Percentiles rank a stretch among this genome's conserved stretches.
Evolutionary conservation across 768 basidiomycete species (phyloP).

Genomic region (Russula vinacea): DNA sequence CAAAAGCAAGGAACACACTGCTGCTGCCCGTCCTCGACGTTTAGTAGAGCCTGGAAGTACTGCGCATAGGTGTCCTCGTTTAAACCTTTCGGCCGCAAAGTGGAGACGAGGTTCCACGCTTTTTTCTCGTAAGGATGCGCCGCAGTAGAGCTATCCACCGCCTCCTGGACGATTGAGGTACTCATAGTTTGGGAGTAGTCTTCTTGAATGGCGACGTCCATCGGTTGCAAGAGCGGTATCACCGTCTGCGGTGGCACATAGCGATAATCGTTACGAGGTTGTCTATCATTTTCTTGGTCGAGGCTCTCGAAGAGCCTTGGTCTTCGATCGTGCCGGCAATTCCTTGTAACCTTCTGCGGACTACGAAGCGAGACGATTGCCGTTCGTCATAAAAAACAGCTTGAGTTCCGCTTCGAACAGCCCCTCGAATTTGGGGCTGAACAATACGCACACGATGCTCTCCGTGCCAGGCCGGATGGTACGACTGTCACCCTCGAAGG

Average conservation of each 20-base stretch:
- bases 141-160: background rate
- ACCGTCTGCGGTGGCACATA: constrained; percentile 10
- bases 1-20: constrained; percentile 42
- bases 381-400: constrained; percentile 14
- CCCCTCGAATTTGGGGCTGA: constrained; percentile 21
- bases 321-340: constrained; percentile 20
- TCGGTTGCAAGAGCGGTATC: background rate
- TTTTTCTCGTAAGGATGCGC: background rate
- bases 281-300: background rate
- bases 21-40: constrained; percentile 41
- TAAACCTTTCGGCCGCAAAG: background rate
- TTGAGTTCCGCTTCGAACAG: constrained; percentile 15
- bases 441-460: constrained; percentile 4
- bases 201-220: constrained; percentile 5
- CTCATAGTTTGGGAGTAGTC: constrained; percentile 15
- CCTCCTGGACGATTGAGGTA: constrained; percentile 4
- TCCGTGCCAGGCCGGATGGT: constrained; percentile 17
- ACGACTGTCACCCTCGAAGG: constrained; percentile 11
- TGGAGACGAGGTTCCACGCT: background rate
- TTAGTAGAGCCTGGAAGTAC: constrained; percentile 18
- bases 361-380: constrained; percentile 5
- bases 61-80: constrained; percentile 13
- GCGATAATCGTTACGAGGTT: background rate
- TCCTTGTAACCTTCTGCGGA: constrained; percentile 6
- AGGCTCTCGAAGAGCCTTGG: constrained; percentile 16